Base-by-base conservation (phyloP, 2,329 filamentous ascomycete species). In the Allantophomopsis cytisporea region DNA sequence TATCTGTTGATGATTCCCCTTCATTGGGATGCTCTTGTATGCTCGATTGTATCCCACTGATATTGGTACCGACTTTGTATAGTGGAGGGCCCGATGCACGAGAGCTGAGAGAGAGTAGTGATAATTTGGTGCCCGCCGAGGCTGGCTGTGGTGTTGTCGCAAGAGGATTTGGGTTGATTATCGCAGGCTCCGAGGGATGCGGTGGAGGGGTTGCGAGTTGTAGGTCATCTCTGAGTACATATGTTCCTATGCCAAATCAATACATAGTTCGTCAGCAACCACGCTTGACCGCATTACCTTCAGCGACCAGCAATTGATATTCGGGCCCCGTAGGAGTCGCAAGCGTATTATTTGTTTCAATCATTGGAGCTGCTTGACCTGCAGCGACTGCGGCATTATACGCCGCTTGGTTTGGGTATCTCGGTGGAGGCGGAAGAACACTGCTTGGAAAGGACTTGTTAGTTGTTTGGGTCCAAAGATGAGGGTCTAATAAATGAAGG, bases 301-400 rank as follows among this genome's bases (percentile, higher is more conserved):
- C 91, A 59, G 89, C 91, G 36, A 89, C 87, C 34, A 94, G 77
- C 49, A 98, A 80, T 57, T 93, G 84, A 60, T 86, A 85, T 51
- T 94, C 88, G 17, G 83, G 74, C 5, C 84, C 84, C 30, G 77
- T 76, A 17, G 85, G 89, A 52, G 83, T 82, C 41, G 75, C 76
- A 45, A 98, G 66, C 31, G 78, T 81, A 57, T 96, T 98, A 61
- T 91, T 94, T 39, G 89, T 95, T 69, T 98, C 91, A 54, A 94
- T 81, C 59, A 94, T 75, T 31, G 83, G 80, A 31, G 76, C 68
- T 38, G 76, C 69, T 57, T 80, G 71, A 45, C 78, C 78, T 53
- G 78, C 73, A 47, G 76, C 76, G 40, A 80, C 71, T 47, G 75
- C 75, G 50, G 80, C 79, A 64, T 83, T 83, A 59, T 83, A 83